Base-by-base conservation (phyloP, 495 filamentous ascomycete species). In the Podospora didyma region DNA sequence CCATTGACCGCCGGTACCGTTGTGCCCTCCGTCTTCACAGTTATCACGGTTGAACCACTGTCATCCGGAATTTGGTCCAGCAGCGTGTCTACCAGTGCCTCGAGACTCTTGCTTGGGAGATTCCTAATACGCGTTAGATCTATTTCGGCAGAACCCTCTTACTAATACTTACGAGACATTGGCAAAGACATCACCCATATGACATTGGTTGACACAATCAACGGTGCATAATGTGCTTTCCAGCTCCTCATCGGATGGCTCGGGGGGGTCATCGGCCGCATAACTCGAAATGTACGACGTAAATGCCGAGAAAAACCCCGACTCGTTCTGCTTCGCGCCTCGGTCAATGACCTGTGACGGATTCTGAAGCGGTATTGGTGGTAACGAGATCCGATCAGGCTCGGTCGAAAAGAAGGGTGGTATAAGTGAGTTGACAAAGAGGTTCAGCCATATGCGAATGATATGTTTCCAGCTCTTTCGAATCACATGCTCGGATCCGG, bases 201-300 rank as follows among this genome's bases (percentile, higher is more conserved):
- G 85, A 70, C 95, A 97, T 28, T 89, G 85, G 56, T 92, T 91
- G 37, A 99, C 84, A 60, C 93, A 97, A 64, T 97, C 94, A 7
- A 96, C 91, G 0, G 95, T 93, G 68, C 88, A 92, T 16, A 97
- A 73, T 0, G 94, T 97, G 67, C 92, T 96, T 60, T 97, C 95
- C 47, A 99, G 77, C 69, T 99, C 94, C 64, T 97, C 94, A 53
- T 96, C 92, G 1, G 94, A 97, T 1, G 94, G 94, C 72, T 97
- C 95, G 6, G 94, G 94, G 10, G 94, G 94, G 61, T 99, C 94
- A 67, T 97, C 95, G 17, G 92, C 95, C 23, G 95, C 94, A 74
- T 97, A 97, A 68, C 92, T 97, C n/a, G 92, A 95, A 20, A 99
- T 89, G 60, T 97, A 97, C 5, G 89, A 96, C 1, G 92, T 92